Base-by-base conservation (phyloP, 164 flowering plant species). In the Cinnamomum chago region DNA sequence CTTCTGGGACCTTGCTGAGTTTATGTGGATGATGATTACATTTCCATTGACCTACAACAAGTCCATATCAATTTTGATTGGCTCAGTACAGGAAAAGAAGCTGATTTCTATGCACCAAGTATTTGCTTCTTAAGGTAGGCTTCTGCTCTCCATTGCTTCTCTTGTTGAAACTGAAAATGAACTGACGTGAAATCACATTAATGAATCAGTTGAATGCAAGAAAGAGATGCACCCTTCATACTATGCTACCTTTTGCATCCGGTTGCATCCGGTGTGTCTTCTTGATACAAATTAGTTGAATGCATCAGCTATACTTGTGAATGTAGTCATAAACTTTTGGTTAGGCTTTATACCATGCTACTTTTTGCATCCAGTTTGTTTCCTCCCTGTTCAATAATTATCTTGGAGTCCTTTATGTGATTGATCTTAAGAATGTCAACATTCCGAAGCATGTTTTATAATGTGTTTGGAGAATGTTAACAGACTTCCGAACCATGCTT, bases 151-250 rank as follows among this genome's bases (percentile, higher is more conserved):
- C 20, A 64, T 64, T 65, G 64, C 67, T 55, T 70, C 62, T 35
- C 60, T 64, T 67, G 47, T 52, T 30, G 35, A 14, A 74, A 23
- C 24, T 72, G 50, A 50, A 50, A 72, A 24, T 18, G 14, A 17
- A 3, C 18, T 13, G 62, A 58, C 23, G 70, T 47, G 72, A 68
- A 50, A 52, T 50, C 65, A 40, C 67, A 23, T 40, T 74, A 62
- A 55, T 72, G 52, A 60, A 40, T 77, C 50, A 13, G 73, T 67
- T 28, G 58, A 76, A 22, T 73, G 55, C 73, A 18, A 47, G 71
- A 23, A 62, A 62, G 66, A 40, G 65, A 68, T 65, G 60, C 64
- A 18, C 27, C 14, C 23, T 60, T 7, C 23, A 23, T 25, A 28
- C 14, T 9, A 65, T 23, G 24, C 27, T 65, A 23, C 25, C 14